Percentiles rank a stretch among this genome's conserved stretches.
phyloP scores from a whole-genome alignment of 768 basidiomycete species.

The Gymnopilus dilepis region DNA sequence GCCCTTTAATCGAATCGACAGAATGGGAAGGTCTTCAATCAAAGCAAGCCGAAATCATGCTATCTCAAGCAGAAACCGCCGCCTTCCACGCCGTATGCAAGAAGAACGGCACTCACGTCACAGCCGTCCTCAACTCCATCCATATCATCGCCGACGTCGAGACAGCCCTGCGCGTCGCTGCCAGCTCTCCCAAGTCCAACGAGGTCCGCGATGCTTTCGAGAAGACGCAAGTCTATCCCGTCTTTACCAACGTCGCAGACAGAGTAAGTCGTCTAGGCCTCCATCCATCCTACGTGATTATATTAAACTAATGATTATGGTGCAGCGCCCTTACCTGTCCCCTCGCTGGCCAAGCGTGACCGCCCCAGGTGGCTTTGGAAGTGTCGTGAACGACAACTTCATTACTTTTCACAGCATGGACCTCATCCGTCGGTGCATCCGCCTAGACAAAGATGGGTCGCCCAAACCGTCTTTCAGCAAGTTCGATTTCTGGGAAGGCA shows the following conservation, averaged over 20 bases:
- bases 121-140: slow-evolving; percentile 4
- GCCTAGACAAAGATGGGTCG: background rate
- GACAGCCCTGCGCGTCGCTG: slow-evolving; percentile 2
- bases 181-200: background rate
- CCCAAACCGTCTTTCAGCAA: background rate
- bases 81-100: slow-evolving; percentile 1
- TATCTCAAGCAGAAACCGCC: background rate
- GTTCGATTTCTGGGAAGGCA: background rate
- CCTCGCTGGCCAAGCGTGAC: background rate
- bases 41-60: background rate
- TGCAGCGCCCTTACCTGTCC: background rate
- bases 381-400: slow-evolving; percentile 9
- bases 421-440: background rate
- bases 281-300: background rate
- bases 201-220: background rate
- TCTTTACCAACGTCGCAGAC: slow-evolving; percentile 11
- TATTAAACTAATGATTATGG: background rate
- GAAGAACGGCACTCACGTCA: background rate
- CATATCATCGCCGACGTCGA: slow-evolving; percentile 8
- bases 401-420: slow-evolving; percentile 2
- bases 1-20: background rate
- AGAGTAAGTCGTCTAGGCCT: background rate
- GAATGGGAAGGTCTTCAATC: background rate
- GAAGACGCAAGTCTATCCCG: slow-evolving; percentile 5
- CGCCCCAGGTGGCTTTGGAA: slow-evolving; percentile 3